Base-by-base conservation (phyloP, 306 rosid genomes). In the Spatholobus suberectus region DNA sequence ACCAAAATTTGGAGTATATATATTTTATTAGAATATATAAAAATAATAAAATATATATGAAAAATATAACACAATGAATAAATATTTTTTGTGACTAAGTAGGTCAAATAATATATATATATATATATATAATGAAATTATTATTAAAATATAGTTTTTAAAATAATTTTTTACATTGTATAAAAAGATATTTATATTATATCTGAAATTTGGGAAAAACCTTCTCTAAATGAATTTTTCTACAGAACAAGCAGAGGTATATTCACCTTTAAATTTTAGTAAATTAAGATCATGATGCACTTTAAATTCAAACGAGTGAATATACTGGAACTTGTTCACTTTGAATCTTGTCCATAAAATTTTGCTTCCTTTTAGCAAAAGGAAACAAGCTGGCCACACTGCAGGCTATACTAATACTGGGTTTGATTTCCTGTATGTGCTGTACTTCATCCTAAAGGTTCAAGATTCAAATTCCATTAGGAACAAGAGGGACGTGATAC, bases 381-480 rank as follows among this genome's bases (percentile, higher is more conserved):
- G 21, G 8, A 51, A 51, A n/a, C 32, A 51, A 17, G 21, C 3
- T 51, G 10, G 21, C 10, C 20, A 21, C 32, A 4, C 1, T 23
- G 15, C 73, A 41, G 41, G 55, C 35, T 40, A 17, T 44, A 24
- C 32, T 29, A 29, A 29, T 29, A 29, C 40, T 44, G 7, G 24
- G 40, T 44, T 70, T 26, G 37, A 27, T 70, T 44, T 18, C 27
- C 63, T 73, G 44, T 13, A 23, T 51, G 41, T 72, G 63, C 38
- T 72, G 40, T 41, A 26, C 62, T 72, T 13, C 75, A 43, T 49
- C 77, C 43, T 29, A 59, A 46, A 51, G 44, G 21, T 57, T 57
- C 3, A 57, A 21, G 65, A 24, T 51, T n/a, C 8, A 46, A 26
- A 26, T 46, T 46, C 55, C 21, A 15, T 46, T 27, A 7, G 59